phyloP scores from a whole-genome alignment of 148 eudicot genomes.

The Polygonum maritimum region DNA sequence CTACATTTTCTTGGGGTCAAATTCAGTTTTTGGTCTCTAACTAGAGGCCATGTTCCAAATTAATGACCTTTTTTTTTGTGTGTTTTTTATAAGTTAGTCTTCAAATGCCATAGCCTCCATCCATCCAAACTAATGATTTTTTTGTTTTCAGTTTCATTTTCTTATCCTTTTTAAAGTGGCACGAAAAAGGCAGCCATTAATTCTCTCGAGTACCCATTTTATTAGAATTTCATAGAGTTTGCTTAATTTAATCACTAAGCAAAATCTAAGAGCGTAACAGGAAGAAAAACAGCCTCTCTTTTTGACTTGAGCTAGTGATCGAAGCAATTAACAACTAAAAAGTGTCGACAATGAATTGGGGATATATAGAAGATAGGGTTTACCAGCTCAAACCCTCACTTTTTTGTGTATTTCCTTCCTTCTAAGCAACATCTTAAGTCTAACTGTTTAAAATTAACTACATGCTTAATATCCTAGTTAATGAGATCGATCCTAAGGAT shows the following conservation, averaged over 20 bases:
- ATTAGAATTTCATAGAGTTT: neutral
- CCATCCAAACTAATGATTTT: too few relatives aligned
- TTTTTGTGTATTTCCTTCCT: slow-evolving; percentile 21
- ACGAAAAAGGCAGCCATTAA: too few relatives aligned
- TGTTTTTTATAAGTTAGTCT: too few relatives aligned
- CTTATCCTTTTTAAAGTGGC: too few relatives aligned
- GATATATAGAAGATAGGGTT: neutral
- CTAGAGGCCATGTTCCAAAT: too few relatives aligned
- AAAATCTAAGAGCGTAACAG: neutral
- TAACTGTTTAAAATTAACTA: neutral
- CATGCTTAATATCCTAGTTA: neutral
- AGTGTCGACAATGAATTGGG: neutral
- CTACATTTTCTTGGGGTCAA: too few relatives aligned
- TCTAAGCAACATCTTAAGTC: slow-evolving; percentile 23
- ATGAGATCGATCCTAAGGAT: slow-evolving; percentile 8
- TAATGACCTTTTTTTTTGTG: too few relatives aligned
- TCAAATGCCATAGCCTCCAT: too few relatives aligned
- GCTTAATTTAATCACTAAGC: neutral
- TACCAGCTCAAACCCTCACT: slow-evolving; percentile 15
- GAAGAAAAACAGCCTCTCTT: neutral
- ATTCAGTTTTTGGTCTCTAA: too few relatives aligned
- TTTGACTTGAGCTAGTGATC: neutral
- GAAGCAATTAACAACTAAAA: neutral
- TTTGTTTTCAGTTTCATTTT: too few relatives aligned
- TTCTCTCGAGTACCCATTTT: too few relatives aligned